Evolutionary conservation across 164 flowering plant species (phyloP).

Genomic region (Litsea cubeba): DNA sequence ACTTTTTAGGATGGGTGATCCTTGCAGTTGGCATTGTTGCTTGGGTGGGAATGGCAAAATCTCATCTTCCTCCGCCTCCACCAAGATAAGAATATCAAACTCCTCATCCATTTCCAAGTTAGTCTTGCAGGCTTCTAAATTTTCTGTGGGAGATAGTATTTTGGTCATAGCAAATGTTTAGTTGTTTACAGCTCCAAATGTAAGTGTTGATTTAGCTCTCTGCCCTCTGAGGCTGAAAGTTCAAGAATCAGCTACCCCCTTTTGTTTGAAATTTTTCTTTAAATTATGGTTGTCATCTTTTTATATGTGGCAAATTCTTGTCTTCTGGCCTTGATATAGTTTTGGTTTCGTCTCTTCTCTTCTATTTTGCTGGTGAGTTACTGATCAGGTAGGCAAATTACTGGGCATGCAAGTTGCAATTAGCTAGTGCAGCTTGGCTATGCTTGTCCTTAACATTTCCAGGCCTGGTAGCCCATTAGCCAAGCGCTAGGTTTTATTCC

Average conservation of each 20-base stretch:
- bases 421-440: too few species aligned
- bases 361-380: background rate
- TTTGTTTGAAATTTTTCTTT: background rate
- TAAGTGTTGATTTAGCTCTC: background rate
- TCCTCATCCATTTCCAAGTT: background rate
- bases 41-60: slow-evolving; percentile 71
- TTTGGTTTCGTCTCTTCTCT: background rate
- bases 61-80: slow-evolving; percentile 58
- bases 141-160: background rate
- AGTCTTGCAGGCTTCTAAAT: background rate
- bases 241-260: background rate
- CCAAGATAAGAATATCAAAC: slow-evolving; percentile 34
- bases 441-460: background rate
- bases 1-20: slow-evolving; percentile 69
- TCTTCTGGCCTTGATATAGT: background rate
- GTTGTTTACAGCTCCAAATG: background rate
- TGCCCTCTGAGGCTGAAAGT: background rate
- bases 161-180: background rate
- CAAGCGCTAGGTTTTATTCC: too few species aligned
- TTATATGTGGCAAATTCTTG: background rate
- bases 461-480: background rate
- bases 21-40: slow-evolving; percentile 64
- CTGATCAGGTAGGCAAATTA: too few species aligned
- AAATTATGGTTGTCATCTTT: background rate
- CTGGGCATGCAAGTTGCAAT: too few species aligned